Percentiles rank a stretch among this genome's conserved stretches.
phyloP scores from a whole-genome alignment of 2,329 filamentous ascomycete genomes.

The Amauroascus niger region DNA sequence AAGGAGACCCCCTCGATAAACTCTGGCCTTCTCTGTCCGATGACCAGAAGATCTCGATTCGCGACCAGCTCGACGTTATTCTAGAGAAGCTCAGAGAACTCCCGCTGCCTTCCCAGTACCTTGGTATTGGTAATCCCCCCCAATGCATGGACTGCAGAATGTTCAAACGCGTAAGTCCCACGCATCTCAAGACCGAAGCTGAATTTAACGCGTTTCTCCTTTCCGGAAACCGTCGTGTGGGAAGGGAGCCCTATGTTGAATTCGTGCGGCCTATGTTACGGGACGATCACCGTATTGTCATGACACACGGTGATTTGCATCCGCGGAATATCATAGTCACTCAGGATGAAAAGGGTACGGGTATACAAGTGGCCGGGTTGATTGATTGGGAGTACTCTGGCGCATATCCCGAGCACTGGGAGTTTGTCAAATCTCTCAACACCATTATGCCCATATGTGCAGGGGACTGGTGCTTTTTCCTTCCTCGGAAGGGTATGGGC shows the following conservation, averaged over 20 bases:
- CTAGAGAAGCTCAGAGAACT: slow-evolving; percentile 7
- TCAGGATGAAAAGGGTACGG: no score
- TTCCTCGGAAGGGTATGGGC: no score
- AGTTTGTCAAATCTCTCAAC: no score
- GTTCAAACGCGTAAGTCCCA: slow-evolving; percentile 16
- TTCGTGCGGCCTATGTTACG: slow-evolving; percentile 5
- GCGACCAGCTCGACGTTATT: slow-evolving; percentile 10
- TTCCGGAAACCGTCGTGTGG: slow-evolving; percentile 28
- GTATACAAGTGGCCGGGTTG: no score
- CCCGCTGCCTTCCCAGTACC: slow-evolving; percentile 7
- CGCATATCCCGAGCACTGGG: no score
- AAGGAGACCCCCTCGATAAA: slow-evolving; percentile 10
- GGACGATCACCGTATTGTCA: slow-evolving; percentile 12
- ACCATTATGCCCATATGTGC: no score
- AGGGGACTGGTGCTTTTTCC: no score
- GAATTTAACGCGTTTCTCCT: slow-evolving; percentile 30
- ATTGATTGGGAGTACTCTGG: no score
- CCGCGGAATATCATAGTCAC: no score
- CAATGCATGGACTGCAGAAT: slow-evolving; percentile 14
- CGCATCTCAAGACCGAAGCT: slow-evolving; percentile 28
- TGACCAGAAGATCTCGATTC: slow-evolving; percentile 3
- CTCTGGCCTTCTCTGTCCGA: slow-evolving; percentile 9
- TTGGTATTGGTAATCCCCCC: slow-evolving; percentile 12
- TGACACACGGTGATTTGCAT: no score
- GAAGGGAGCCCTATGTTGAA: slow-evolving; percentile 10